Evolutionary conservation across 768 basidiomycete species (phyloP), one percentile per base, ranked within the genome.

Genomic region (Collybia sp.): DNA sequence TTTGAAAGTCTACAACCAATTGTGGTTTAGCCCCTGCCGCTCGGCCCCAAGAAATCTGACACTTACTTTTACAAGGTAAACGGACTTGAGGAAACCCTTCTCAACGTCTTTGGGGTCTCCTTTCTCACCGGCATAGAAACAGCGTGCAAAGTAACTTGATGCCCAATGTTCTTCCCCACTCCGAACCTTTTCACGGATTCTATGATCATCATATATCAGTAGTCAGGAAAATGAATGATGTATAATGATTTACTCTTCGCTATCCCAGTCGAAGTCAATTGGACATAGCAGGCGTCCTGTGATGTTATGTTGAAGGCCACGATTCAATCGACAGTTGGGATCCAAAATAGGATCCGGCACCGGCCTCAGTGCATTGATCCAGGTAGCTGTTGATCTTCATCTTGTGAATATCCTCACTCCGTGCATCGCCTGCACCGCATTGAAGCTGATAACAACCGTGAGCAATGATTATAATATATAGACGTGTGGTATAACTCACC

Each of bases 281-380:
- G 62, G 62, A 33, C 60, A 64, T 2, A 69, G 51, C 5, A 64
- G 53, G 1, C 44, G 36, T 0, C 65, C 62, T 2, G 59, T 63
- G 0, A 57, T 31, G 18, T 62, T 58, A 45, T 67, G 57, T 30
- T 60, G 48, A 9, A 52, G 46, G 0, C 60, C 53, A 1, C 44
- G 54, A 18, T 50, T 53, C 18, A 33, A 15, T 15, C 46, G 53
- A 13, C 39, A 25, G 4, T 44, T 49, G 12, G 33, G 39, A 12
- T 47, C 15, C 40, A 50, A 44, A 12, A 32, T 35, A n/a, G 53
- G 38, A 13, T 49, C 13, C 12, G 47, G 44, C 17, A 30, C 43
- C 10, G 12, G 34, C 18, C 16, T 13, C 3, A 8, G 8, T 6
- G 40, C 39, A 35, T 52, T 57, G 19, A 65, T 32, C 59, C 59